These are phyloP conservation scores for Fragosphaeria purpurea DNA, from an alignment of 2,329 filamentous ascomycete genomes.

Conservation along the genomic window DNA sequence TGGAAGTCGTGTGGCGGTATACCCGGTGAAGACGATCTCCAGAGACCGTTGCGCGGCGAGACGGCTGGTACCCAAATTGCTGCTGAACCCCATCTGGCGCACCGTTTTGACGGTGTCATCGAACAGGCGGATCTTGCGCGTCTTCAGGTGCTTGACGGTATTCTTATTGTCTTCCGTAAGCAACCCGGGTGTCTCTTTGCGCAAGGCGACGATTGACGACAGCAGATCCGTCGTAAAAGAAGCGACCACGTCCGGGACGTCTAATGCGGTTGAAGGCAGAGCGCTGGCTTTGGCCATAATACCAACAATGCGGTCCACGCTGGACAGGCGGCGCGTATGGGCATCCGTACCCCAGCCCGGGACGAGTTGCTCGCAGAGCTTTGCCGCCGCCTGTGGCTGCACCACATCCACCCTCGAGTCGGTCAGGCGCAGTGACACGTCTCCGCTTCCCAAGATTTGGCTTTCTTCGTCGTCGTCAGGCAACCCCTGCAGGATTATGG, in stretches of 20 bases:
- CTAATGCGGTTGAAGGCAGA: constrained; percentile 32
- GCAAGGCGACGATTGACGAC: constrained; percentile 60
- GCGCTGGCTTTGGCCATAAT: constrained; percentile 46
- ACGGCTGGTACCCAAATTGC: constrained; percentile 66
- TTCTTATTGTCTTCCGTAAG: constrained; percentile 82
- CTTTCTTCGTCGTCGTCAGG: constrained; percentile 34
- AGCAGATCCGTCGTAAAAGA: constrained; percentile 60
- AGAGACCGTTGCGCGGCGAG: constrained; percentile 65
- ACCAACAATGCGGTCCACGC: constrained; percentile 57
- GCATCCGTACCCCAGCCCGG: constrained; percentile 26
- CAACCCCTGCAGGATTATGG: constrained; percentile 49
- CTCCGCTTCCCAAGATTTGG: constrained; percentile 6
- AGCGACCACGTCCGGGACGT: constrained; percentile 51
- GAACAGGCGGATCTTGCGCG: constrained; percentile 79
- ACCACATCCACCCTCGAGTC: not conserved
- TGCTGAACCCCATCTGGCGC: constrained; percentile 79
- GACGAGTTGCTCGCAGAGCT: constrained; percentile 24
- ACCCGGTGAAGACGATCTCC: constrained; percentile 56
- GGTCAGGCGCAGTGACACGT: not conserved
- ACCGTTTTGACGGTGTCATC: constrained; percentile 77
- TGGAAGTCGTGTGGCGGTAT: constrained; percentile 27
- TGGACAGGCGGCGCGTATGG: constrained; percentile 55
- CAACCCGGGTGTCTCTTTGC: constrained; percentile 71
- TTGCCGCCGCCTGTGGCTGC: constrained; percentile 17
- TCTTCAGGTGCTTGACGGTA: constrained; percentile 78